phyloP scores from a whole-genome alignment of 2,329 filamentous ascomycete genomes.

The Colletotrichum lupini region DNA sequence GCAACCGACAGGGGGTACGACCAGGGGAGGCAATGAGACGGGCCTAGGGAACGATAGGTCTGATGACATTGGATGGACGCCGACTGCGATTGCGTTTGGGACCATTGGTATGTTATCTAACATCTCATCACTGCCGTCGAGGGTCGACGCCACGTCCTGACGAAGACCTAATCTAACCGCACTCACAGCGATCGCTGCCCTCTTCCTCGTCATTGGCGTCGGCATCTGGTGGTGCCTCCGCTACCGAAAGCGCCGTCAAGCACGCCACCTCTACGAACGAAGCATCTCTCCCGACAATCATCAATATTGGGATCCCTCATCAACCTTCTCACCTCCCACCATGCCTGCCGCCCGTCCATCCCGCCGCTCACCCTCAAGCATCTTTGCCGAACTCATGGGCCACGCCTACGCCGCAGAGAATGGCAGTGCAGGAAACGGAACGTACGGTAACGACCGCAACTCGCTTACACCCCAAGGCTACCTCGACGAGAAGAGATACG shows the following conservation, averaged over 20 bases:
- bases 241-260: slow-evolving; percentile 21
- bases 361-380: slow-evolving; percentile 26
- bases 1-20: background rate
- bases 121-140: background rate
- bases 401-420: slow-evolving; percentile 38
- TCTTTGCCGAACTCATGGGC: slow-evolving; percentile 39
- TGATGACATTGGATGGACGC: slow-evolving; percentile 25
- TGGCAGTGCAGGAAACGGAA: slow-evolving; percentile 18
- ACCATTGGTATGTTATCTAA: slow-evolving; percentile 15
- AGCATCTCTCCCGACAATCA: background rate
- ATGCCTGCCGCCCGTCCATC: background rate
- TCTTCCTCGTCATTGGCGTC: slow-evolving; percentile 26
- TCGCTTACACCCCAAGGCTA: slow-evolving; percentile 30
- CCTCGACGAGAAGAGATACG: slow-evolving; percentile 36
- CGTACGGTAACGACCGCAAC: slow-evolving; percentile 3
- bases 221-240: slow-evolving; percentile 33
- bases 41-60: slow-evolving; percentile 15
- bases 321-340: slow-evolving; percentile 21
- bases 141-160: too few relatives aligned
- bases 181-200: slow-evolving; percentile 13
- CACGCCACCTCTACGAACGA: slow-evolving; percentile 1
- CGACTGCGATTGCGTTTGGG: slow-evolving; percentile 32
- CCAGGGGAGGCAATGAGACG: slow-evolving; percentile 12
- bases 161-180: background rate
- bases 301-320: slow-evolving; percentile 12